phyloP scores from a whole-genome alignment of 1,284 basidiomycete genomes.

The Trametes pubescens region DNA sequence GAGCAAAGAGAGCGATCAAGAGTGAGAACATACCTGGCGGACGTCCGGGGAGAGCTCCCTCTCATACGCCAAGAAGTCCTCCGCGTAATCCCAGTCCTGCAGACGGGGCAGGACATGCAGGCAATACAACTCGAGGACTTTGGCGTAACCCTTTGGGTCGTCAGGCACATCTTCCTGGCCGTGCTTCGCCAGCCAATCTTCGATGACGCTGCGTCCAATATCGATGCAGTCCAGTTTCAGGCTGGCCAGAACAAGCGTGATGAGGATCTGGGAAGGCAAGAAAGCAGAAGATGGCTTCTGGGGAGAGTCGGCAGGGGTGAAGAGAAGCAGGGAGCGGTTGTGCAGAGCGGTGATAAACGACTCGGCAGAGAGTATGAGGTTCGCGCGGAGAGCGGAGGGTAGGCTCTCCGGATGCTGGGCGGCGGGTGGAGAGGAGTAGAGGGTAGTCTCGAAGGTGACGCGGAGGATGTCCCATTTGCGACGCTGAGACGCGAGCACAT shows the following conservation, averaged over 20 bases:
- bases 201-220: conserved; percentile 68
- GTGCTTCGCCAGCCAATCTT: conserved; percentile 73
- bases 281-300: conserved; percentile 57
- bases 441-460: conserved; percentile 79
- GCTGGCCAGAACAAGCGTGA: conserved; percentile 72
- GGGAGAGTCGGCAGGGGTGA: conserved; percentile 57
- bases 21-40: conserved; percentile 56
- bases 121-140: conserved; percentile 77
- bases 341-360: conserved; percentile 64
- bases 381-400: conserved; percentile 58
- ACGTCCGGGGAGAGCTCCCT: conserved; percentile 59
- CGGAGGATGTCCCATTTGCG: conserved; percentile 86
- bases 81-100: conserved; percentile 80
- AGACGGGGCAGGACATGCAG: conserved; percentile 74
- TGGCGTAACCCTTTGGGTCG: conserved; percentile 67
- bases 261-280: conserved; percentile 72
- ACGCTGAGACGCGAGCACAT: conserved; percentile 60
- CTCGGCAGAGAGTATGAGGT: conserved; percentile 64
- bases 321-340: conserved; percentile 69
- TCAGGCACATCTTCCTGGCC: conserved; percentile 43
- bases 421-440: conserved; percentile 64
- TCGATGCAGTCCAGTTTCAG: conserved; percentile 69
- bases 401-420: conserved; percentile 50
- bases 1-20: background rate
- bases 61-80: conserved; percentile 77